A percentile compares a stretch with the other conserved stretches of the same genome.
These are phyloP conservation scores for Rhododendron simsii DNA, from an alignment of 148 eudicot genomes.

Conservation along the genomic window DNA sequence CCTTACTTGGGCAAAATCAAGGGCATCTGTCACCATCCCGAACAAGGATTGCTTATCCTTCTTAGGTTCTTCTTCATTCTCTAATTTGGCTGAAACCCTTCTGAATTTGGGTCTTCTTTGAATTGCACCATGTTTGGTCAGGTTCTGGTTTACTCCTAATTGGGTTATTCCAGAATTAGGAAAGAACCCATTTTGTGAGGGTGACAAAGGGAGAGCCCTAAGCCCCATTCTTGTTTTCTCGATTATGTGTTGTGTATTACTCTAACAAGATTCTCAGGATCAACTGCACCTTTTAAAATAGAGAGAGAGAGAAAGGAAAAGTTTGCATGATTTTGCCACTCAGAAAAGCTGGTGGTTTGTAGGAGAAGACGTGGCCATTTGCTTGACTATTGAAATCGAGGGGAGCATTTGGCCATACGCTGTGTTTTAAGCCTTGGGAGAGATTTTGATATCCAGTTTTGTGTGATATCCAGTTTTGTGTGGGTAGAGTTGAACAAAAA, in stretches of 20 bases:
- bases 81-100: conserved; percentile 40
- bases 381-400: conserved; percentile 14
- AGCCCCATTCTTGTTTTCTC: conserved; percentile 35
- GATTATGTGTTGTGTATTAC: background rate
- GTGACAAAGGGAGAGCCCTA: conserved; percentile 43
- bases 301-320: background rate
- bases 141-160: conserved; percentile 10
- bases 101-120: conserved; percentile 15
- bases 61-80: conserved; percentile 37
- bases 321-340: conserved; percentile 4
- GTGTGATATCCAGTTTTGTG: conserved; percentile 1
- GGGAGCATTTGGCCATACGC: background rate
- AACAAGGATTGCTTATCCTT: conserved; percentile 66
- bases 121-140: conserved; percentile 8
- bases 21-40: conserved; percentile 72
- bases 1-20: conserved; percentile 83
- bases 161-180: conserved; percentile 12
- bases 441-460: background rate
- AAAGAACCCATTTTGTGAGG: conserved; percentile 42
- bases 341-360: conserved; percentile 15
- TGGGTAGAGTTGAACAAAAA: background rate
- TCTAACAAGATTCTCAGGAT: background rate
- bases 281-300: background rate
- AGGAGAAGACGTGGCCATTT: conserved; percentile 34
- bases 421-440: background rate